phyloP scores from a whole-genome alignment of 2,329 filamentous ascomycete genomes.

The Fusarium acutatum region DNA sequence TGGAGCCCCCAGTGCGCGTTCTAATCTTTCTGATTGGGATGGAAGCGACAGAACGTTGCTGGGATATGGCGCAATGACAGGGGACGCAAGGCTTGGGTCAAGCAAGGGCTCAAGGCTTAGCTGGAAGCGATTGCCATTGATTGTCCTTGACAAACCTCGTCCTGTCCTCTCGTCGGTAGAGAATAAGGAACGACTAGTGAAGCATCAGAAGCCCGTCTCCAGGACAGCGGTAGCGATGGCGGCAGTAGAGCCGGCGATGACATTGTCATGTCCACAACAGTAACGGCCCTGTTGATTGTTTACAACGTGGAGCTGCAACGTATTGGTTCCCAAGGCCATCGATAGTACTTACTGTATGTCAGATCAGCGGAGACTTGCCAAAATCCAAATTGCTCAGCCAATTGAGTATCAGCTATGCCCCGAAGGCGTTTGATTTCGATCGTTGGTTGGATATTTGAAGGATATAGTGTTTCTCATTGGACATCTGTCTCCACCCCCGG shows the following conservation, averaged over 20 bases:
- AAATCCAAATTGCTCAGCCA: slow-evolving; percentile 6
- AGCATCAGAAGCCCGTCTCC: background rate
- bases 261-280: background rate
- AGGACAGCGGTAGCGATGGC: slow-evolving; percentile 3
- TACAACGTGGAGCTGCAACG: slow-evolving; percentile 9
- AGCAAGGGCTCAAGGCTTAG: slow-evolving; percentile 22
- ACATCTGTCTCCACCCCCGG: background rate
- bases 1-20: slow-evolving; percentile 11
- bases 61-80: slow-evolving; percentile 42
- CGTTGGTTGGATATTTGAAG: slow-evolving; percentile 22
- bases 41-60: slow-evolving; percentile 14
- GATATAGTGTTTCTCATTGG: slow-evolving; percentile 13
- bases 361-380: slow-evolving; percentile 27
- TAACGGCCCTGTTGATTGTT: slow-evolving; percentile 17
- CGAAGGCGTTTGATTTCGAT: slow-evolving; percentile 5
- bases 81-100: slow-evolving; percentile 36
- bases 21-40: slow-evolving; percentile 31
- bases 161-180: background rate
- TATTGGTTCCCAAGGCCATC: slow-evolving; percentile 5
- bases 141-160: slow-evolving; percentile 9
- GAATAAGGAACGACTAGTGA: slow-evolving; percentile 10
- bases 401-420: slow-evolving; percentile 2
- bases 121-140: slow-evolving; percentile 18
- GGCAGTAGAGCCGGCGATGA: slow-evolving; percentile 5
- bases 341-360: slow-evolving; percentile 22